Evolutionary conservation across 139 green algal genomes (phyloP).

Genomic region (Diplosphaera chodatii): DNA sequence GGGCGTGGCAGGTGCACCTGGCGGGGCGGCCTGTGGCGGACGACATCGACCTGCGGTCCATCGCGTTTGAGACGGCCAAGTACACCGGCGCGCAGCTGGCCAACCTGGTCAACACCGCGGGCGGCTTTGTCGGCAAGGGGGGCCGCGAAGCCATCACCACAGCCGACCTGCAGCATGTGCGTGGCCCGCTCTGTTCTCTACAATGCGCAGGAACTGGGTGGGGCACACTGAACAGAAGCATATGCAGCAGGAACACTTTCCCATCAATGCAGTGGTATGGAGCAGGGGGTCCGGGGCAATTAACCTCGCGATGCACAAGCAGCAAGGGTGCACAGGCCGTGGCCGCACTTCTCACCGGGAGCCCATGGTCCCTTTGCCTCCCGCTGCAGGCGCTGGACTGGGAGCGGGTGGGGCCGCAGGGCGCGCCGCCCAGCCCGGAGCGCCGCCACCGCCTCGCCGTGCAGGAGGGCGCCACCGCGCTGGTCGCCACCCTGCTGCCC

Average conservation of each 20-base stretch:
- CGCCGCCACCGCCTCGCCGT: conserved; percentile 40
- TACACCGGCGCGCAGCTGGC: conserved; percentile 55
- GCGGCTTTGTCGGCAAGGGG: conserved; percentile 54
- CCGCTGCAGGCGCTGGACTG: conserved; percentile 56
- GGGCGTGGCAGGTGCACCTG: conserved; percentile 58
- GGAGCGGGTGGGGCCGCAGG: conserved; percentile 39
- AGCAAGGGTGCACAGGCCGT: no score
- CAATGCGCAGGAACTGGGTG: no score
- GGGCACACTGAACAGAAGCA: not conserved
- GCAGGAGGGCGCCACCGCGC: conserved; percentile 66
- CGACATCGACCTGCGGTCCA: conserved; percentile 34
- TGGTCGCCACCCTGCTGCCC: conserved; percentile 72
- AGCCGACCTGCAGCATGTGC: conserved; percentile 46
- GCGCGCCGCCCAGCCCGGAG: conserved; percentile 1
- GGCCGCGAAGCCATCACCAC: conserved; percentile 43
- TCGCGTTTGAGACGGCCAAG: conserved; percentile 46
- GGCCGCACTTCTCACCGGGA: no score
- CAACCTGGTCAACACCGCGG: conserved; percentile 78
- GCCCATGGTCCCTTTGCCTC: no score
- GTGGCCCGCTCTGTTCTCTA: not conserved
- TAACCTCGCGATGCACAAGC: no score
- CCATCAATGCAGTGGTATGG: no score
- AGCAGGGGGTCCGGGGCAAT: no score
- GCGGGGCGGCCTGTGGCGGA: conserved; percentile 17
- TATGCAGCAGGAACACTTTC: no score